A percentile compares a stretch with the other conserved stretches of the same genome.
These are phyloP conservation scores for Cavenderia fasciculata DNA, from an alignment of 78 protist species.

Conservation along the genomic window DNA sequence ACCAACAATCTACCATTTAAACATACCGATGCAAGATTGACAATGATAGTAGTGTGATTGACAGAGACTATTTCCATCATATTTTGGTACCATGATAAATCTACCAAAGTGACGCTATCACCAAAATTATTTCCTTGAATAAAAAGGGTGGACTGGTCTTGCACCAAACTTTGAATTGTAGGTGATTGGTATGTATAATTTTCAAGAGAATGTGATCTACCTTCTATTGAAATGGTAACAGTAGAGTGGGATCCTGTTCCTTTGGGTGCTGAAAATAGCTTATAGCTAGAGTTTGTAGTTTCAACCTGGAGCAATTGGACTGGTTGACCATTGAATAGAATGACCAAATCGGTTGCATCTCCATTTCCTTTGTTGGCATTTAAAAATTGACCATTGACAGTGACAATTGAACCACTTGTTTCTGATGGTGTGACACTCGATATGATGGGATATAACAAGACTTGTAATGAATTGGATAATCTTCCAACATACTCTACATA, in stretches of 20 bases:
- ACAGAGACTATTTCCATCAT: not conserved
- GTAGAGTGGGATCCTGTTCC: not conserved
- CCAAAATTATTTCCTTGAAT: slow-evolving; percentile 22
- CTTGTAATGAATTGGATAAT: not conserved
- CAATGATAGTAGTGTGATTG: not conserved
- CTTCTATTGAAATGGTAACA: not conserved
- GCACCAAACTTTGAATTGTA: not conserved
- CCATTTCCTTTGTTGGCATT: not conserved
- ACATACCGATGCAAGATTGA: too few relatives aligned
- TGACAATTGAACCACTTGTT: not conserved
- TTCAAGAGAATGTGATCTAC: not conserved
- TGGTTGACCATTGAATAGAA: not conserved
- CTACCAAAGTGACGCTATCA: not conserved
- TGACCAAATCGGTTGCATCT: not conserved
- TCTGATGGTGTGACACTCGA: not conserved
- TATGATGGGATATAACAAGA: not conserved
- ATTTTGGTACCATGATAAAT: not conserved
- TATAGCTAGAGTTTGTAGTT: not conserved
- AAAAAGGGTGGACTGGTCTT: not conserved
- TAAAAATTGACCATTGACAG: not conserved
- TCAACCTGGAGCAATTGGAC: not conserved
- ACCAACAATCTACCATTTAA: too few relatives aligned
- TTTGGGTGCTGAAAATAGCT: not conserved
- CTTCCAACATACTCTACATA: not conserved
- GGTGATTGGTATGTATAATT: not conserved